These are phyloP conservation scores for Neonectria neomacrospora DNA, from an alignment of 2,329 filamentous ascomycete species.

Conservation along the genomic window DNA sequence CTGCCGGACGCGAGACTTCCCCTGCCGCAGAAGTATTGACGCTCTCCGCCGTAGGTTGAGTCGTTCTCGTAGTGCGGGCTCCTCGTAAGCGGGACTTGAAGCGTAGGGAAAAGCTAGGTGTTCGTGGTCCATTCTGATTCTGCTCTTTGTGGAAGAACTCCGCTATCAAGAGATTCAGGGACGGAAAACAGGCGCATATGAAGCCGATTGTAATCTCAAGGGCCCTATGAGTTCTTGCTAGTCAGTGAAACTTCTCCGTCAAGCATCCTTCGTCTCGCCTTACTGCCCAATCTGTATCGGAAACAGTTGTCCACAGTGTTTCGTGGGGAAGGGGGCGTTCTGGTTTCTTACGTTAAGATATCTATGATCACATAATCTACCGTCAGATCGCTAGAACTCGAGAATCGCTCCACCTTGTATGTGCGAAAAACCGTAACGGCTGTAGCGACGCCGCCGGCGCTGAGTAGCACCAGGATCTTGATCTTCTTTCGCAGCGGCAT, in stretches of 20 bases:
- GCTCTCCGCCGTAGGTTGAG: background rate
- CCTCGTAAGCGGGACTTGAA: background rate
- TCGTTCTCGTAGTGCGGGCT: background rate
- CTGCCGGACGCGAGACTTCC: background rate
- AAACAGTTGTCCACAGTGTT: background rate
- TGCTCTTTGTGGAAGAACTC: background rate
- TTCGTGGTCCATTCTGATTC: background rate
- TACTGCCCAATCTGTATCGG: background rate
- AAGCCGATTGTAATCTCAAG: conserved; percentile 39
- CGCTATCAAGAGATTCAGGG: conserved; percentile 19
- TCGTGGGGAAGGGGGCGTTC: background rate
- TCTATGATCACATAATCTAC: conserved; percentile 33
- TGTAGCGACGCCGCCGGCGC: conserved; percentile 38
- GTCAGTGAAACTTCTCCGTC: background rate
- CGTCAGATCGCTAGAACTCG: conserved; percentile 35
- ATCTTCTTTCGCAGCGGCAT: conserved; percentile 34
- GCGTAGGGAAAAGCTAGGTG: background rate
- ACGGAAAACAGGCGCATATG: conserved; percentile 39
- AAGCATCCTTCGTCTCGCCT: background rate
- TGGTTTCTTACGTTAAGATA: conserved; percentile 32
- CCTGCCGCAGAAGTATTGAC: background rate
- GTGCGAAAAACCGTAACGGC: conserved; percentile 32
- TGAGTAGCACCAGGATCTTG: conserved; percentile 36
- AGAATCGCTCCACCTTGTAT: conserved; percentile 23
- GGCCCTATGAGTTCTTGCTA: conserved; percentile 7